Base-by-base conservation (phyloP, 208 protist genomes). In the Balamuthia mandrillaris region DNA sequence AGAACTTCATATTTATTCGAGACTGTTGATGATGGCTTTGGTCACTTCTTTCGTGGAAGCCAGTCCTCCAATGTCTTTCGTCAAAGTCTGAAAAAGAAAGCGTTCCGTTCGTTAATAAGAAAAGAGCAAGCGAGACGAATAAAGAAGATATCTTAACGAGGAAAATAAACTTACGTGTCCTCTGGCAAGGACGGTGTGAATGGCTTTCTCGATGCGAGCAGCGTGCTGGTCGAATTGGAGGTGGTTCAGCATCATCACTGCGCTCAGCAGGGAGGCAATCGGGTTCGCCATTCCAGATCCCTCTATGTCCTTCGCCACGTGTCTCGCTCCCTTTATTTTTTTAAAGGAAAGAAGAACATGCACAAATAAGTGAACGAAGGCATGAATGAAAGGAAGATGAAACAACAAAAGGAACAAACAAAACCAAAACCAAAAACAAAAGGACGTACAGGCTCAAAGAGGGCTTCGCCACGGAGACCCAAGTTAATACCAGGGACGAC, bases 391-490 rank as follows among this genome's bases (percentile, higher is more conserved):
- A n/a, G n/a, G n/a, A n/a, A n/a, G n/a, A n/a, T n/a, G n/a, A n/a
- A n/a, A n/a, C n/a, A n/a, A n/a, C n/a, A n/a, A n/a, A n/a, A n/a
- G 21, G n/a, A 56, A 56, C 49, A 27, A 56, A 56, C 18, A n/a
- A 56, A 27, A n/a, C 10, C 44, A 75, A 24, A 9, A 75, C 44
- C 10, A 56, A 18, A 27, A n/a, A 18, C 12, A 14, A 70, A n/a
- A n/a, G 27, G 24, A 41, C 27, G 18, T 70, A 90, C 86, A 16
- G 89, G 85, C 66, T 91, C 89, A 51, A 92, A 92, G 37, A 92
- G 74, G n/a, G 88, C 89, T 31, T 74, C 68, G 49, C 44, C 27
- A 16, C 58, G 14, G 45, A 21, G 14, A n/a, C 68, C 68, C 29
- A 41, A 31, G 68, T 78, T 78, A 21, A 10, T 47, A 10, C 86